These are phyloP conservation scores for Coniochaeta sp. DNA, from an alignment of 2,329 filamentous ascomycete species.

Conservation along the genomic window DNA sequence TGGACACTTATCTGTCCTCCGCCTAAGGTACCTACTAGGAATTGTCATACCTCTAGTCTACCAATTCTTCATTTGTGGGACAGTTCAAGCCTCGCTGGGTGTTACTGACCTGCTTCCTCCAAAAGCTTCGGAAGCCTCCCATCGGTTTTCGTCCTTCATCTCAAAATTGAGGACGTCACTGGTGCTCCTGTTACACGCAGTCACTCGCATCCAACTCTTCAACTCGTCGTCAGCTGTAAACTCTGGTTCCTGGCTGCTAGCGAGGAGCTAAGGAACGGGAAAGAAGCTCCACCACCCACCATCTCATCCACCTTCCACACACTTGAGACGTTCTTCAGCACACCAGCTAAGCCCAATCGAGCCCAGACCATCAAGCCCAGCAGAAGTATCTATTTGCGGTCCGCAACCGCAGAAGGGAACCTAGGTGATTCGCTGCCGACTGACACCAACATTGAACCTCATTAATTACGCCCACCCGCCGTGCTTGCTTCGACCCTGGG, in stretches of 20 bases:
- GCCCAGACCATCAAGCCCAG: background rate
- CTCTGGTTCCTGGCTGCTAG: background rate
- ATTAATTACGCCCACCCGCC: constrained; percentile 1
- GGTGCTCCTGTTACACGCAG: background rate
- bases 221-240: background rate
- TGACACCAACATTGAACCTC: background rate
- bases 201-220: background rate
- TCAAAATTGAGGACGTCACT: background rate
- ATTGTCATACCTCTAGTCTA: background rate
- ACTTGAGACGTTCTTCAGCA: background rate
- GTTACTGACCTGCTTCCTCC: background rate
- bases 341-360: background rate
- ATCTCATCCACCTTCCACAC: background rate
- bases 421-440: background rate
- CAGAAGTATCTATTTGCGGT: background rate
- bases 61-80: background rate
- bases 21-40: no score
- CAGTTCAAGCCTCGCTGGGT: background rate
- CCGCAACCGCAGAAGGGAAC: background rate
- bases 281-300: background rate
- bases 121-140: background rate
- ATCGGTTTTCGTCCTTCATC: background rate
- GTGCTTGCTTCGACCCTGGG: background rate
- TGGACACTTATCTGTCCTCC: background rate
- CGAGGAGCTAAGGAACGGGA: background rate